Evolutionary conservation across 306 rosid genomes (phyloP).

Genomic region (Arachis stenosperma): DNA sequence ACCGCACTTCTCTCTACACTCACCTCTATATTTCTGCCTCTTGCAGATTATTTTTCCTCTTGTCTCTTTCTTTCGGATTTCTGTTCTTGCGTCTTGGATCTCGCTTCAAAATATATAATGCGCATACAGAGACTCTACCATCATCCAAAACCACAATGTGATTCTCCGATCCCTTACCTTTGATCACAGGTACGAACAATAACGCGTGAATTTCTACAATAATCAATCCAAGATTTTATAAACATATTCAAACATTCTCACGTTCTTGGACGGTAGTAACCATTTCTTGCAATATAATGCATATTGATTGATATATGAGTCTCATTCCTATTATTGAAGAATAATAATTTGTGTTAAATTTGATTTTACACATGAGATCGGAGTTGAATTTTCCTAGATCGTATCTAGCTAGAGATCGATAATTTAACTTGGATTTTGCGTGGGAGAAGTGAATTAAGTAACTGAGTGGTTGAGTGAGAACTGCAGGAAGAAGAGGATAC

Average conservation of each 20-base stretch:
- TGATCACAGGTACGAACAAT: conserved; percentile 24
- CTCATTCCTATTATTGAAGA: conserved; percentile 1
- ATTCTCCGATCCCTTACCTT: not conserved
- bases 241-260: not conserved
- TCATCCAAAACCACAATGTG: not conserved
- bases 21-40: conserved; percentile 9
- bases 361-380: not conserved
- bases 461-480: not conserved
- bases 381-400: not conserved
- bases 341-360: not conserved
- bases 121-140: not conserved
- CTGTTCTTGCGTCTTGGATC: not conserved
- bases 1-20: not conserved
- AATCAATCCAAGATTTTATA: not conserved
- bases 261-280: not conserved
- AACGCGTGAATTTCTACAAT: not conserved
- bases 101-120: not conserved
- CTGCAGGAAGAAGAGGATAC: not conserved
- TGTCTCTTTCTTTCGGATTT: not conserved
- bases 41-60: not conserved
- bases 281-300: not conserved
- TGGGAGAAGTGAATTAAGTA: not conserved
- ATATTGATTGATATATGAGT: not conserved
- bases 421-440: not conserved
- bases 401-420: not conserved